These are phyloP conservation scores for Tephrocybe sp. DNA, from an alignment of 768 basidiomycete genomes.

Conservation along the genomic window DNA sequence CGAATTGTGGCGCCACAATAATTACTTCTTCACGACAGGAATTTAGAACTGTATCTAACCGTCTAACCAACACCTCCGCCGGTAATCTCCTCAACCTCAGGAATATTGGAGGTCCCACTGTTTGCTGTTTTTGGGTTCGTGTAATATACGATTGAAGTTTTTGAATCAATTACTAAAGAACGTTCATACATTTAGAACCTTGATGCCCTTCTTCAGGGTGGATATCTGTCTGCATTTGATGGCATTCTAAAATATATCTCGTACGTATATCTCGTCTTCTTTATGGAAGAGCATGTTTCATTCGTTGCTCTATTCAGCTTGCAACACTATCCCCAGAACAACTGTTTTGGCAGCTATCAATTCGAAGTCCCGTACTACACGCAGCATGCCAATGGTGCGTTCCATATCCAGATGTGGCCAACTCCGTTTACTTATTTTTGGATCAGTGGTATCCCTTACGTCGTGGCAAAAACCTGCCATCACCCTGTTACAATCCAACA, in stretches of 20 bases:
- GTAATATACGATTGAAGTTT: background rate
- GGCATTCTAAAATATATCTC: constrained; percentile 46
- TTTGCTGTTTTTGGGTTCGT: constrained; percentile 52
- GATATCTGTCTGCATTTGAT: constrained; percentile 35
- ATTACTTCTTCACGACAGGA: constrained; percentile 29
- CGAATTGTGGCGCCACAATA: background rate
- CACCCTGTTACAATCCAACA: constrained; percentile 26
- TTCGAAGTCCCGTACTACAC: constrained; percentile 42
- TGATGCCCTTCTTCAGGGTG: constrained; percentile 37
- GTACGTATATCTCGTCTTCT: constrained; percentile 24
- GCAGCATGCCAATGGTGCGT: constrained; percentile 44
- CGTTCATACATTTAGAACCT: constrained; percentile 33
- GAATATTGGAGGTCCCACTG: constrained; percentile 47
- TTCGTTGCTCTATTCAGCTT: constrained; percentile 25
- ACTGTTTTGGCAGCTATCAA: constrained; percentile 35
- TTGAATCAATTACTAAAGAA: background rate
- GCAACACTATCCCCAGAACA: constrained; percentile 54
- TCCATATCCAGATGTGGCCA: background rate
- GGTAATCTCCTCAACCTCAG: constrained; percentile 36
- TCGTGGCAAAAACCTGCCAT: constrained; percentile 49
- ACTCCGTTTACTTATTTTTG: background rate
- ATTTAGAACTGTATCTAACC: constrained; percentile 33
- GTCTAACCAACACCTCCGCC: constrained; percentile 33
- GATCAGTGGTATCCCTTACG: constrained; percentile 36
- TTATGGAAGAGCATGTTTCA: background rate